A percentile compares a stretch with the other conserved stretches of the same genome.
phyloP scores from a whole-genome alignment of 441 rosid genomes.

The Brassica hybrid region DNA sequence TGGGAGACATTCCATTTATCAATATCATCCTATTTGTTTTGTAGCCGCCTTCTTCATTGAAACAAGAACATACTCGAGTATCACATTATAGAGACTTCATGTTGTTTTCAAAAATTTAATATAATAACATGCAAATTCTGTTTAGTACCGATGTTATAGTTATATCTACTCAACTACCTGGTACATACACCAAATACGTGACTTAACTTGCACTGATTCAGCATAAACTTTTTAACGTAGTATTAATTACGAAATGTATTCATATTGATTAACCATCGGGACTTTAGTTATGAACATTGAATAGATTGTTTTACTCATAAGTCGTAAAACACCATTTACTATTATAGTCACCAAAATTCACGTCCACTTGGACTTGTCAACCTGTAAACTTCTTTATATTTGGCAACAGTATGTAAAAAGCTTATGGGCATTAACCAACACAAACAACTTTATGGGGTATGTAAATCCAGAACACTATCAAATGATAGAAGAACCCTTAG shows the following conservation, averaged over 20 bases:
- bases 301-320: constrained; percentile 24
- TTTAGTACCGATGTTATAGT: background rate
- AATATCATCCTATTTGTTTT: background rate
- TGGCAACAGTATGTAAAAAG: no score
- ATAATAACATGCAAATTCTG: background rate
- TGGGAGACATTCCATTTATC: background rate
- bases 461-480: background rate
- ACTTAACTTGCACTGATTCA: background rate
- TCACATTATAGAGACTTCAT: background rate
- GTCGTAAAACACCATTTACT: constrained; percentile 13
- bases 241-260: background rate
- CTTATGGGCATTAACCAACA: no score
- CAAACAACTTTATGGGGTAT: no score
- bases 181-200: background rate
- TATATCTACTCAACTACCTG: background rate
- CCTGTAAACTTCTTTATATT: background rate
- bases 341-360: background rate
- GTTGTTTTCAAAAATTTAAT: background rate
- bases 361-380: background rate
- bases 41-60: background rate
- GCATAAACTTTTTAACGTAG: background rate
- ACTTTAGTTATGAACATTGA: constrained; percentile 17
- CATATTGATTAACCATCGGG: background rate
- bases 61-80: background rate
- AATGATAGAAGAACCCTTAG: background rate